phyloP scores from a whole-genome alignment of 2,329 filamentous ascomycete genomes.

The Ilyonectria destructans region DNA sequence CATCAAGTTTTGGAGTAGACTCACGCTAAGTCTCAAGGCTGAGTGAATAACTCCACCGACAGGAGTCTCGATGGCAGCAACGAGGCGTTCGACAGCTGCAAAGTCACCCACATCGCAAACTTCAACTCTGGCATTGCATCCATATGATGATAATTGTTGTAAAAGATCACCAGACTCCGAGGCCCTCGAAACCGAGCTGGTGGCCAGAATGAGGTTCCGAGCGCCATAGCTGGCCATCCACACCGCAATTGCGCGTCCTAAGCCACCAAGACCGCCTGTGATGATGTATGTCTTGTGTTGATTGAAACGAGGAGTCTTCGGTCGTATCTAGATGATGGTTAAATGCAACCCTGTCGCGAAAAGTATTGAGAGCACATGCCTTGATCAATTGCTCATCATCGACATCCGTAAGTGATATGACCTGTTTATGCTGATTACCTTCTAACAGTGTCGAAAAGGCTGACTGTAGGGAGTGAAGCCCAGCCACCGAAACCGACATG shows the following conservation, averaged over 20 bases:
- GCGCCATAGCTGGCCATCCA: conserved; percentile 48
- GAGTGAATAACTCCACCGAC: conserved; percentile 45
- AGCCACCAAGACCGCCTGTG: conserved; percentile 44
- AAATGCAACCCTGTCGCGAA: background rate
- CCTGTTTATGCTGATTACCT: conserved; percentile 31
- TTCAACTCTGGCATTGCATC: conserved; percentile 43
- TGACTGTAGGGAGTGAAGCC: conserved; percentile 30
- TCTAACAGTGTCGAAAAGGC: conserved; percentile 32
- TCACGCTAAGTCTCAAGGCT: conserved; percentile 44
- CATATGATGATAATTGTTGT: conserved; percentile 43
- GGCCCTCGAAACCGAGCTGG: conserved; percentile 39
- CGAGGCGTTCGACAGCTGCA: conserved; percentile 37
- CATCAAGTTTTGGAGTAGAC: conserved; percentile 23
- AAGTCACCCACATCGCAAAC: conserved; percentile 42
- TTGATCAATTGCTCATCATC: conserved; percentile 35
- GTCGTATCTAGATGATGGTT: conserved; percentile 34
- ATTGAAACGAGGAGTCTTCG: conserved; percentile 39
- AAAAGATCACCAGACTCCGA: conserved; percentile 38
- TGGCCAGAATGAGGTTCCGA: conserved; percentile 41
- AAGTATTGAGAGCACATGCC: conserved; percentile 15
- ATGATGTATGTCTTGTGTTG: conserved; percentile 44
- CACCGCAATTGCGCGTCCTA: conserved; percentile 43
- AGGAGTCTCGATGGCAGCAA: conserved; percentile 35
- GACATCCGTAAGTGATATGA: conserved; percentile 29
- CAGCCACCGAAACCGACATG: conserved; percentile 25